phyloP scores from a whole-genome alignment of 1,139 yeast species.

The Arxiozyma bovina region DNA sequence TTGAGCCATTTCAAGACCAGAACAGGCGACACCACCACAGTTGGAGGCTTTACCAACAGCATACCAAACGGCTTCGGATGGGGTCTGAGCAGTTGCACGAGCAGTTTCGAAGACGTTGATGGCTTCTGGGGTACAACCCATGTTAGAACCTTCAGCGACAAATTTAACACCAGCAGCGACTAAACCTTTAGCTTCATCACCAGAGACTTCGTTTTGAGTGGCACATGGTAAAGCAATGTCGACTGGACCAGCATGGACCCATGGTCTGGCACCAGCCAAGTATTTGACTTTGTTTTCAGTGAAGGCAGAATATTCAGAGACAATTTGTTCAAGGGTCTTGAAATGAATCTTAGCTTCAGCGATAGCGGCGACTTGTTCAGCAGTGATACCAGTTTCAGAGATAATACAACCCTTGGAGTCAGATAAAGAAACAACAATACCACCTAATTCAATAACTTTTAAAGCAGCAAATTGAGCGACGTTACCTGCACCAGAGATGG shows the following conservation, averaged over 20 bases:
- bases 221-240: constrained; percentile 98
- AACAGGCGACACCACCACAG: constrained; percentile 99
- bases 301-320: constrained; percentile 53
- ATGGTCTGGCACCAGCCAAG: constrained; percentile 91
- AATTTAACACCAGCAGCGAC: constrained; percentile 85
- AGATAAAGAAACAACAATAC: constrained; percentile 84
- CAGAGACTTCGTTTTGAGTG: constrained; percentile 95
- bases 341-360: constrained; percentile 76
- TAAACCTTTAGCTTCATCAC: constrained; percentile 91
- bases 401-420: constrained; percentile 90
- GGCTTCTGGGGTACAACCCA: constrained; percentile 98
- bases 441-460: constrained; percentile 95
- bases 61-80: constrained; percentile 69
- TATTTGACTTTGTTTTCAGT: constrained; percentile 56
- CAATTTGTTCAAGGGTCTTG: constrained; percentile 66
- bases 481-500: constrained; percentile 96
- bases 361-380: constrained; percentile 68
- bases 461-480: constrained; percentile 99
- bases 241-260: constrained; percentile 85
- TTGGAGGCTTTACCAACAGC: constrained; percentile 99
- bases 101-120: constrained; percentile 86
- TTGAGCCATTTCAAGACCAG: constrained; percentile 99
- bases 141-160: constrained; percentile 98
- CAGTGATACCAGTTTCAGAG: constrained; percentile 69
- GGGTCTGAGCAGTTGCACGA: constrained; percentile 46